Base-by-base conservation (phyloP, 805 yeast species). In the Lipomyces sp. region DNA sequence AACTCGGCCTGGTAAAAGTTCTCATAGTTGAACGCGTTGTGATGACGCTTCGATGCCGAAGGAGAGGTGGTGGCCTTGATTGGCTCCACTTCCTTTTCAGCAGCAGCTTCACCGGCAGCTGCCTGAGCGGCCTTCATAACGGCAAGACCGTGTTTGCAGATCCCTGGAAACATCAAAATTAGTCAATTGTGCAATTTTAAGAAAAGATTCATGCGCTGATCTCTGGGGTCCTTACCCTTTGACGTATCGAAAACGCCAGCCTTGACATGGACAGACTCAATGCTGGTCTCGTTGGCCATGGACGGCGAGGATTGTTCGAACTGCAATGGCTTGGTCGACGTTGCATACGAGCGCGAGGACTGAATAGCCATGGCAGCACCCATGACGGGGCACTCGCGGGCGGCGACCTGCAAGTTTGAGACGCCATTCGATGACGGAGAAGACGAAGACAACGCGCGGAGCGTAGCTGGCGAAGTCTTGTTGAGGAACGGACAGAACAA, bases 371-470 rank as follows among this genome's bases (percentile, higher is more conserved):
- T 79, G 48, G 97, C 97, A 61, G 87, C 87, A 33, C 91, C 91
- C 89, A 92, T 90, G 64, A 92, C 89, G n/a, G 98, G 98, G 78
- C 98, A 93, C 67, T 83, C 84, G 56, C 84, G 78, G 62, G 96
- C 97, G 70, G 85, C 85, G 56, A 79, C 74, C 57, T 83, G 83
- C 33, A 74, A 60, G 37, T 45, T 45, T 33, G 72, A 64, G 62
- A 32, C 39, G 48, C 60, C 57, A 24, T 45, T 59, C 15, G 34
- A 34, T 50, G 60, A 55, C 18, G 48, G 71, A 18, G 77, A 67
- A 10, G 77, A 64, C 15, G 77, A 72, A 61, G 88, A 82, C 71
- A 90, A 75, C 69, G 82, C 80, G 73, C 89, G 86, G 75, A 91
- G 80, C 15, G 88, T 82, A 60, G 85, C 80, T 29, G 88, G 80